Percentiles rank a stretch among this genome's conserved stretches.
phyloP scores from a whole-genome alignment of 768 basidiomycete genomes.

The Tricholoma sp. region DNA sequence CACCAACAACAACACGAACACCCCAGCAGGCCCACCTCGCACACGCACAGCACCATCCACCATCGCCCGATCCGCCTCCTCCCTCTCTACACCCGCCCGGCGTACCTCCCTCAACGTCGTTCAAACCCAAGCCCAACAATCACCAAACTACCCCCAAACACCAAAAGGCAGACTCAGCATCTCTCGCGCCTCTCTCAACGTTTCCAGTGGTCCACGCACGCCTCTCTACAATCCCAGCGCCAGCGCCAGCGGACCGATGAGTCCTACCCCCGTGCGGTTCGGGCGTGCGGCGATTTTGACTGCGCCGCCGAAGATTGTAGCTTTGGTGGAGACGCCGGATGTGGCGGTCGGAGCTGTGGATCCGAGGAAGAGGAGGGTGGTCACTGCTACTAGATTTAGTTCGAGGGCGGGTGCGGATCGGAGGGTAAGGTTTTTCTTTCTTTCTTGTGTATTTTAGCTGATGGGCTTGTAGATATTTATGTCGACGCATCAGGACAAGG shows the following conservation, averaged over 20 bases:
- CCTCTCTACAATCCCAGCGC: not conserved
- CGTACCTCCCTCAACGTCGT: slow-evolving; percentile 31
- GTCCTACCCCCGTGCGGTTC: slow-evolving; percentile 39
- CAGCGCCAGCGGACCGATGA: slow-evolving; percentile 34
- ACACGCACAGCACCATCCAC: slow-evolving; percentile 31
- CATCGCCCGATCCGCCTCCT: slow-evolving; percentile 44
- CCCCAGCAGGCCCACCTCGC: slow-evolving; percentile 16
- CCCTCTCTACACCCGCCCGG: slow-evolving; percentile 40
- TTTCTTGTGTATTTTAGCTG: not conserved
- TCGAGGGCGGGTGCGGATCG: slow-evolving; percentile 78
- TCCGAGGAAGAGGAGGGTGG: slow-evolving; percentile 74
- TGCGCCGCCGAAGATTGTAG: slow-evolving; percentile 79
- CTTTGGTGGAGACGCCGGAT: slow-evolving; percentile 82
- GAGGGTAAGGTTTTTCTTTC: slow-evolving; percentile 45
- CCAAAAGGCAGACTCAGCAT: slow-evolving; percentile 38
- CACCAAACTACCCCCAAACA: not conserved
- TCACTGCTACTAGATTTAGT: slow-evolving; percentile 86
- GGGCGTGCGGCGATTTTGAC: slow-evolving; percentile 75
- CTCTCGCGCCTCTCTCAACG: slow-evolving; percentile 5
- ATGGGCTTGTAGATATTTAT: slow-evolving; percentile 58
- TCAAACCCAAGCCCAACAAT: slow-evolving; percentile 5
- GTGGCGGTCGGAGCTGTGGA: slow-evolving; percentile 89
- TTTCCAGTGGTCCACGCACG: not conserved
- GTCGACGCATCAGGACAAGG: slow-evolving; percentile 72
- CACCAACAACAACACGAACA: not conserved